Evolutionary conservation across 768 basidiomycete species (phyloP), one percentile per base, ranked within the genome.

Genomic region (Mycena chlorophos): DNA sequence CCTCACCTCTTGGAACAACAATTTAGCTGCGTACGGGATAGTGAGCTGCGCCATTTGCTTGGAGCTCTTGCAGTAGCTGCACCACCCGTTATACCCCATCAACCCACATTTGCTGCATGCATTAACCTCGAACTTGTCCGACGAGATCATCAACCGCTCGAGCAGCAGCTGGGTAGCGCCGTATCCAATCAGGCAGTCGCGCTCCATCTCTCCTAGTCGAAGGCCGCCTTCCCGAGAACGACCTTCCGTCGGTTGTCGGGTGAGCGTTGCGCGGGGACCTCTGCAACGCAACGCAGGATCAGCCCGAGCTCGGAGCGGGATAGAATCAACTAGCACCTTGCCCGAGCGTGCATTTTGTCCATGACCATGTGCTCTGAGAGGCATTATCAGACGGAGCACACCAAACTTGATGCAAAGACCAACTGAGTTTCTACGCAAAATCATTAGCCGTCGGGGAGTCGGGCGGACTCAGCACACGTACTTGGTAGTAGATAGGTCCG

Each of bases 301-400:
- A n/a, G 19, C 23, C 55, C 29, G 39, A 14, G 28, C 38, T 52
- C 56, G 61, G 51, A 49, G 62, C 60, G 55, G 52, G 42, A 34
- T 50, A 40, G 30, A 49, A 29, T 39, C 58, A 49, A 65, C 79
- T 64, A 70, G 88, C n/a, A n/a, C 92, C 93, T 88, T 49, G 97
- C 94, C 55, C 97, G 88, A 62, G 97, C 97, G 65, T 99, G 97
- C 97, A 99, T 99, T 79, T 99, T 99, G 80, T 99, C 97, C 88
- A 98, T 90, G 49, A 98, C 96, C 96, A 98, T 98, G 75, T 96
- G 95, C 77, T 95, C 87, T 90, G 62, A 37, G 48, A 34, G 22
- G 25, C 22, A 31, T 46, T 50, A 28, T 38, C 46, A 60, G 56
- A 13, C 45, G 22, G 52, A 52, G 13, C 39, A 26, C 20, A 43